Base-by-base conservation (phyloP, 352 stramenopile genomes). In the Globisporangium iwayamae region DNA sequence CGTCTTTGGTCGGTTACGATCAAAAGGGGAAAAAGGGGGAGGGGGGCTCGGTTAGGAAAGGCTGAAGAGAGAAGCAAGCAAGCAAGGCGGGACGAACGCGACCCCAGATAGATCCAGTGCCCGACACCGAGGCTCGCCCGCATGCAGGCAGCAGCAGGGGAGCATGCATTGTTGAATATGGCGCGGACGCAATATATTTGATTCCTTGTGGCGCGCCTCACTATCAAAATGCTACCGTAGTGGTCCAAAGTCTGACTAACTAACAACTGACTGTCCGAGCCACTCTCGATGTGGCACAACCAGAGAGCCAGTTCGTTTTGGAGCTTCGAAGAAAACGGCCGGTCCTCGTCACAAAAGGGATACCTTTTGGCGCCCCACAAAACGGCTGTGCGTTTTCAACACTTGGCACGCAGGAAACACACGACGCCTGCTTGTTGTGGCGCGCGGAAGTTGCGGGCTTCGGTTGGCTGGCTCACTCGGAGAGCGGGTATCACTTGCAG, bases 91-190 rank as follows among this genome's bases (percentile, higher is more conserved):
- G 36, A 41, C 34, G 25, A 28, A 2, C 25, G 25, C 25, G 25
- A 28, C 32, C 36, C 20, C 34, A 59, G 54, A 60, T 36, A 60
- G 30, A 60, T 60, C 54, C 54, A 50, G 54, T 34, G 32, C 10
- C 54, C 9, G 11, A 41, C 9, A 41, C 34, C 4, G 7, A 59
- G 8, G 25, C 32, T 36, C 32, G 32, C 32, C 32, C 32, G 32
- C 48, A 18, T 55, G 25, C 48, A 28, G 25, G 25, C 25, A 28
- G 25, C 1, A 28, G 25, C 25, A 28, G 25, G 2, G 25, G 25
- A 28, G 25, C 25, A 55, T 55, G 48, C 48, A 55, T 55, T 55
- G 25, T 55, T 38, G 48, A 55, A 36, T 55, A 9, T 30, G 25
- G 3, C 22, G 14, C 30, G 25, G 13, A 5, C 5, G 13, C 22